Base-by-base conservation (phyloP, 345 rosid genomes). In the Gossypium mustelinum region DNA sequence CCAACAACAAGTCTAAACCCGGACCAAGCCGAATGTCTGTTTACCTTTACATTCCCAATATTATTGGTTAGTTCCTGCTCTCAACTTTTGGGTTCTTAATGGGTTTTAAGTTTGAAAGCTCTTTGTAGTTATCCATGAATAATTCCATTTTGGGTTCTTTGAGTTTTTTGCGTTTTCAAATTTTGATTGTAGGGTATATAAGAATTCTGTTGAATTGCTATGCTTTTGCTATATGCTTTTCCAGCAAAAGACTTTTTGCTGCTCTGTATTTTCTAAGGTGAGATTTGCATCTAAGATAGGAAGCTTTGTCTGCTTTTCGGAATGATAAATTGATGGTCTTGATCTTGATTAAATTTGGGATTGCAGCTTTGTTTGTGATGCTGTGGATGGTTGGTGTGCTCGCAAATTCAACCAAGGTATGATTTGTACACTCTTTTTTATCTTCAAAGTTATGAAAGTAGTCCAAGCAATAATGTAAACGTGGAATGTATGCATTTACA, bases 371-470 rank as follows among this genome's bases (percentile, higher is more conserved):
- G 92, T 91, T 20, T 94, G 97, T 76, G 98, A 94, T 76, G 98
- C 89, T 50, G 77, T 92, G 47, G 99, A 95, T 80, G 98, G 97
- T 57, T 93, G 98, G 96, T 90, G 92, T 75, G 97, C 98, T 68
- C 97, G 97, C 65, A 94, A 87, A 83, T 92, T 92, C 81, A 89
- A 94, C 79, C 98, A 94, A 89, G 95, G 97, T 92, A 74, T 72
- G 75, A 10, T 56, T 18, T 9, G 25, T 70, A 68, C 41, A 34
- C 13, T 20, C 18, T 7, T 47, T 54, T 69, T 52, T 10, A 52
- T 51, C 47, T 70, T 70, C 20, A 10, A 51, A 70, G 25, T 52
- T 29, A 52, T 17, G 8, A 25, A 48, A 48, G 13, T 48, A 7
- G 72, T 48, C 27, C 29, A 48, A 47, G 13, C 43, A 66, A 43